Evolutionary conservation across 306 rosid species (phyloP).

Genomic region (peach (Prunus persica)): DNA sequence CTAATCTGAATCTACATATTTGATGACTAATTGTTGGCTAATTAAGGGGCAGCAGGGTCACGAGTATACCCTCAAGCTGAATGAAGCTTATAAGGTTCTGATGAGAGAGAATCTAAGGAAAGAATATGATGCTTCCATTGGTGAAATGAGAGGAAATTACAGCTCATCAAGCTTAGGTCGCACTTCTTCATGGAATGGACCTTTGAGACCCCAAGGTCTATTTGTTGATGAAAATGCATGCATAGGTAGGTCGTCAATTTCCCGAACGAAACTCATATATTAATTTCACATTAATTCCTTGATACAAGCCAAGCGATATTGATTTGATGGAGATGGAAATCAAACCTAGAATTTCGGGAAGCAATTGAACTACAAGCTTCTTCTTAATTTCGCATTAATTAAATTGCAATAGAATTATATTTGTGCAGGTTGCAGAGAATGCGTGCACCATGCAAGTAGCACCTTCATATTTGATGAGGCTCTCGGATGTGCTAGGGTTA

Average conservation of each 20-base stretch:
- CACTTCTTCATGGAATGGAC: constrained; percentile 74
- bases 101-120: constrained; percentile 53
- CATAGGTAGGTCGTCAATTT: constrained; percentile 45
- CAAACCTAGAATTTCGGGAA: no score
- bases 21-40: not conserved
- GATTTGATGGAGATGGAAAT: no score
- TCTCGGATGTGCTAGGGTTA: constrained; percentile 67
- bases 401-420: not conserved
- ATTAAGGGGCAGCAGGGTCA: constrained; percentile 46
- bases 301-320: no score
- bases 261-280: not conserved
- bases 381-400: not conserved
- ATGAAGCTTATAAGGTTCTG: constrained; percentile 72
- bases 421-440: constrained; percentile 66
- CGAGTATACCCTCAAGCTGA: constrained; percentile 54
- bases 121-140: constrained; percentile 58
- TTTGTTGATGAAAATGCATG: constrained; percentile 87
- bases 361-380: no score
- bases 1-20: no score
- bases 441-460: constrained; percentile 63
- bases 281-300: no score
- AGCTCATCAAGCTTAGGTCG: constrained; percentile 34
- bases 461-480: constrained; percentile 67
- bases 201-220: constrained; percentile 60
- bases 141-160: constrained; percentile 31